These are phyloP conservation scores for Candida montana DNA, from an alignment of 805 yeast species.

Conservation along the genomic window DNA sequence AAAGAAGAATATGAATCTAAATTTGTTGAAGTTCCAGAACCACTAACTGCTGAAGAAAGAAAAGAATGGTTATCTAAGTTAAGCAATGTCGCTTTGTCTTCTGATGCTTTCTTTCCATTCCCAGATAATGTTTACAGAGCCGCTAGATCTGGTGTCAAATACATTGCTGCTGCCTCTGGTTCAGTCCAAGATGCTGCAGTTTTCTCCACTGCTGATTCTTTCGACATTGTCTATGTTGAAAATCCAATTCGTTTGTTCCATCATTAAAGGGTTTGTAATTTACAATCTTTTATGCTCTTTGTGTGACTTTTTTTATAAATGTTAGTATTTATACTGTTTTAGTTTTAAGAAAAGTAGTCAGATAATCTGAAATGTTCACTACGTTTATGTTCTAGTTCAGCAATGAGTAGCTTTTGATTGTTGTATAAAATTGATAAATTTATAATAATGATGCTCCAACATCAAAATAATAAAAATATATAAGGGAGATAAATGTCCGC, in stretches of 20 bases:
- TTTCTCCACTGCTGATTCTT: conserved; percentile 90
- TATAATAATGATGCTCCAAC: neutral
- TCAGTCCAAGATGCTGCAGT: conserved; percentile 97
- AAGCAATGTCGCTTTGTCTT: conserved; percentile 82
- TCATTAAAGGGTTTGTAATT: conserved; percentile 42
- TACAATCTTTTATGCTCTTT: neutral
- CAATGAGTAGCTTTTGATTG: too few species aligned
- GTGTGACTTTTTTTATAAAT: neutral
- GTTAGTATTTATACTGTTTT: neutral
- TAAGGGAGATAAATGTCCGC: conserved; percentile 63
- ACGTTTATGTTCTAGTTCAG: too few species aligned
- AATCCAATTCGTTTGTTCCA: conserved; percentile 98
- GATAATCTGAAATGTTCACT: too few species aligned
- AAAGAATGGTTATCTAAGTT: conserved; percentile 79
- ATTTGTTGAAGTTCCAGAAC: conserved; percentile 78
- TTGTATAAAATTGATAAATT: too few species aligned
- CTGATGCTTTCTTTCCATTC: conserved; percentile 99
- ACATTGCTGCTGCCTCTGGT: conserved; percentile 94
- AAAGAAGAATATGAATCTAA: conserved; percentile 86
- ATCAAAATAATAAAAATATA: conserved; percentile 6
- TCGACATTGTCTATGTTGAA: conserved; percentile 87
- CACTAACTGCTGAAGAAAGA: conserved; percentile 79
- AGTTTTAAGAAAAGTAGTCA: neutral
- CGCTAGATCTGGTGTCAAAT: conserved; percentile 92
- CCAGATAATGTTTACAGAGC: conserved; percentile 99